phyloP scores from a whole-genome alignment of 2,329 filamentous ascomycete species.

The Fusarium oxysporum region DNA sequence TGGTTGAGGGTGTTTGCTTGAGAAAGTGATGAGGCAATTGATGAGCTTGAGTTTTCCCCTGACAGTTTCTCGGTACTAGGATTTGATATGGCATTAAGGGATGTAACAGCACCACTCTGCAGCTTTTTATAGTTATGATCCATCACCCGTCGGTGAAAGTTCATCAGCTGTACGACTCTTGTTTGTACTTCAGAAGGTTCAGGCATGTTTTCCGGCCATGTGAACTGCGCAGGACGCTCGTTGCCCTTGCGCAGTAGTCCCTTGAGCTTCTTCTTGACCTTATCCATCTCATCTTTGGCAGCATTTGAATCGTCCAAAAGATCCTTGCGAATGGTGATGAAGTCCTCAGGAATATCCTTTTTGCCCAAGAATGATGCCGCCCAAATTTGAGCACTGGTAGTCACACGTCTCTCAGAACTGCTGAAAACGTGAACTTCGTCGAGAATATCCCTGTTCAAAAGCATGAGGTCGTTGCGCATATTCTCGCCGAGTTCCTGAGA shows the following conservation, averaged over 20 bases:
- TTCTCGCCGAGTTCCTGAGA: conserved; percentile 94
- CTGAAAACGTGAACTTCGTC: conserved; percentile 96
- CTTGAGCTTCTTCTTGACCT: conserved; percentile 99
- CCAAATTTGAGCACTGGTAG: conserved; percentile 97
- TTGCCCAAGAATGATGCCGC: conserved; percentile 87
- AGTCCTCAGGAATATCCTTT: conserved; percentile 85
- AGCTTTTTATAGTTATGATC: conserved; percentile 90
- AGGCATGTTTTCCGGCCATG: conserved; percentile 96
- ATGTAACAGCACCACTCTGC: conserved; percentile 73
- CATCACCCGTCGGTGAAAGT: conserved; percentile 96
- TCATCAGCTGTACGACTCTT: conserved; percentile 95
- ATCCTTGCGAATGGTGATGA: conserved; percentile 92
- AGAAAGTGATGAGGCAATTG: conserved; percentile 63
- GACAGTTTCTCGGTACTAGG: conserved; percentile 60
- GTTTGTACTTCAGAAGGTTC: conserved; percentile 94
- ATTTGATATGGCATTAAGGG: conserved; percentile 68
- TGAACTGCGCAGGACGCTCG: conserved; percentile 92
- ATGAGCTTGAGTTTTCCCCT: conserved; percentile 56
- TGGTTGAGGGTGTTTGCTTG: conserved; percentile 72
- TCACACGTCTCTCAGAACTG: conserved; percentile 93
- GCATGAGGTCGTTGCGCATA: conserved; percentile 92
- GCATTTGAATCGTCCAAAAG: conserved; percentile 97
- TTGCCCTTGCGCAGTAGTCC: conserved; percentile 91
- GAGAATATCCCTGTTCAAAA: conserved; percentile 92
- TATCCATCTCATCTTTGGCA: conserved; percentile 99